These are phyloP conservation scores for Paramecium bursaria DNA, from an alignment of 73 alveolate species.

Conservation along the genomic window DNA sequence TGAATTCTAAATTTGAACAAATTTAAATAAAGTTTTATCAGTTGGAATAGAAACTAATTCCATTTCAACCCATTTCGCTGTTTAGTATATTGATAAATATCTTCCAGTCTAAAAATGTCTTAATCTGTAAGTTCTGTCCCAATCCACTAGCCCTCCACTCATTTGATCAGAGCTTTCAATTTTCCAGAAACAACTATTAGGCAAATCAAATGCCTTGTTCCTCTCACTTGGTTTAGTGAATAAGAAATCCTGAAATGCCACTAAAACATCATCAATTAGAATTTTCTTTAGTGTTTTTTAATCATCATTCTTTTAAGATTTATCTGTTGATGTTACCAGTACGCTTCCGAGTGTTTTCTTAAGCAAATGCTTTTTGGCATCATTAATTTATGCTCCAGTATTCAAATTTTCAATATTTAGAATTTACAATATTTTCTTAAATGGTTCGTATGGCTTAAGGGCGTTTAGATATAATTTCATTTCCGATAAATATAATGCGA, in stretches of 20 bases:
- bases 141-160: slow-evolving; percentile 64
- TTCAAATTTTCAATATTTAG: slow-evolving; percentile 29
- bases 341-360: neutral
- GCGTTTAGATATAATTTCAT: slow-evolving; percentile 44
- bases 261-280: slow-evolving; percentile 46
- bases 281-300: slow-evolving; percentile 17
- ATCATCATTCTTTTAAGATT: slow-evolving; percentile 4
- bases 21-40: slow-evolving; percentile 33
- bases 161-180: slow-evolving; percentile 55
- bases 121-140: slow-evolving; percentile 33
- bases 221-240: neutral
- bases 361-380: slow-evolving; percentile 2
- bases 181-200: slow-evolving; percentile 60
- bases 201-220: slow-evolving; percentile 9
- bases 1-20: slow-evolving; percentile 33
- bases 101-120: slow-evolving; percentile 49
- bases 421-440: slow-evolving; percentile 22
- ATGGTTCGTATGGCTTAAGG: slow-evolving; percentile 49
- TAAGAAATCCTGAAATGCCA: slow-evolving; percentile 30
- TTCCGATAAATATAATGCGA: slow-evolving; percentile 40
- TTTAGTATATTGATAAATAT: slow-evolving; percentile 30
- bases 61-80: slow-evolving; percentile 22
- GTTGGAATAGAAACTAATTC: slow-evolving; percentile 22
- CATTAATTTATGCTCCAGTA: neutral
- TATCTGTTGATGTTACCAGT: neutral